Percentiles rank a stretch among this genome's conserved stretches.
phyloP scores from a whole-genome alignment of 345 rosid genomes.

The Eucalyptus paniculata region DNA sequence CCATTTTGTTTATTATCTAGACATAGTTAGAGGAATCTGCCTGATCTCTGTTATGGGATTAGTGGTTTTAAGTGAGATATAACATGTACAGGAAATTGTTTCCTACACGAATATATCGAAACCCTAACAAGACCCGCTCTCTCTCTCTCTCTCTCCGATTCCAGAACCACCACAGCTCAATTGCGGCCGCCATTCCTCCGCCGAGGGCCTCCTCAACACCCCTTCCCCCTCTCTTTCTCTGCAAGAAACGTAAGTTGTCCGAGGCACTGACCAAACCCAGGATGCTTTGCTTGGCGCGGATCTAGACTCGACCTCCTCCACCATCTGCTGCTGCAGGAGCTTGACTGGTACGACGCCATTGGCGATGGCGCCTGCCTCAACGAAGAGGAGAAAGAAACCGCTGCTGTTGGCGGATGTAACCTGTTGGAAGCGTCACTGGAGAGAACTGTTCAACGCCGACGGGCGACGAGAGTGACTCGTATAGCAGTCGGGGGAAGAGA shows the following conservation, averaged over 20 bases:
- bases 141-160: neutral
- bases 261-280: neutral
- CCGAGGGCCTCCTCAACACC: neutral
- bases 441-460: no score
- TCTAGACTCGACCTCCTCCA: neutral
- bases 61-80: neutral
- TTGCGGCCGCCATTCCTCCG: neutral
- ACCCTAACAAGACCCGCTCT: neutral
- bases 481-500: no score
- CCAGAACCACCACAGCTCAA: neutral
- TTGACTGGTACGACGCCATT: neutral
- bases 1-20: no score
- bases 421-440: no score
- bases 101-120: neutral
- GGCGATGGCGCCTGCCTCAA: no score
- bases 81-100: neutral
- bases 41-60: neutral
- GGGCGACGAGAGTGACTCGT: no score
- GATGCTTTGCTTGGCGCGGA: neutral
- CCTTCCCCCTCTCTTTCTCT: neutral
- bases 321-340: neutral
- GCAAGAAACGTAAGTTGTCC: neutral
- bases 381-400: no score
- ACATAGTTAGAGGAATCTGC: no score
- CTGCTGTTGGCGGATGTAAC: no score